A percentile compares a stretch with the other conserved stretches of the same genome.
phyloP scores from a whole-genome alignment of 441 rosid species.

The Euphorbia neoarborescens region DNA sequence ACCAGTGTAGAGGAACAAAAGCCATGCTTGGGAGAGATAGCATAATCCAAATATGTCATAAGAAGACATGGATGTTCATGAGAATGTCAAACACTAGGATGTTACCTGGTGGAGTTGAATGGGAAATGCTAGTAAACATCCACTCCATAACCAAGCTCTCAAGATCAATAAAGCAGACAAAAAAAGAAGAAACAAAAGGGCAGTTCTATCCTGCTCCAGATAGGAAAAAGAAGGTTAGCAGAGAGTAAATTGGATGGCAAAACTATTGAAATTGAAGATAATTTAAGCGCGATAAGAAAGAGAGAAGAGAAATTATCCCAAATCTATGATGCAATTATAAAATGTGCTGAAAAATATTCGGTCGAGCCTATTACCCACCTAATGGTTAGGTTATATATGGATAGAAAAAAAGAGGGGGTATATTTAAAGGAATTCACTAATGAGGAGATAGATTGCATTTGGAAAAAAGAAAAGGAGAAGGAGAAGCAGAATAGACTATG shows the following conservation, averaged over 20 bases:
- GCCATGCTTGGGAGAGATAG: slow-evolving; percentile 74
- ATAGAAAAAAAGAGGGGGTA: no score
- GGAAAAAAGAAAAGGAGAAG: background rate
- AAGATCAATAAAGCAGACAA: slow-evolving; percentile 59
- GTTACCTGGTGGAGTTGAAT: slow-evolving; percentile 86
- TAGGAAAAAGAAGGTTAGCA: slow-evolving; percentile 1
- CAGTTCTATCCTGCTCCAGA: slow-evolving; percentile 74
- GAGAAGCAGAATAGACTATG: slow-evolving; percentile 38
- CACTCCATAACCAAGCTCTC: slow-evolving; percentile 77
- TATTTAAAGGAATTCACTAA: no score
- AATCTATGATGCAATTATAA: no score
- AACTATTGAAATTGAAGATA: background rate
- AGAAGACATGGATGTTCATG: background rate
- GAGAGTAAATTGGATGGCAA: background rate
- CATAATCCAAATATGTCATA: slow-evolving; percentile 9
- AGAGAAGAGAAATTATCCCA: no score
- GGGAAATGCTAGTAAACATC: slow-evolving; percentile 89
- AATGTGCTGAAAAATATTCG: no score
- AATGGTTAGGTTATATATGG: no score
- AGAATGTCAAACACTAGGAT: background rate
- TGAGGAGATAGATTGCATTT: background rate
- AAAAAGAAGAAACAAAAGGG: slow-evolving; percentile 74
- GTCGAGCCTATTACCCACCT: no score
- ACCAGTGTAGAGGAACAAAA: slow-evolving; percentile 85
- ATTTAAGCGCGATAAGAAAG: background rate